Evolutionary conservation across 192 early-diverging fungal species (phyloP).

Genomic region (Coemansia sp.): DNA sequence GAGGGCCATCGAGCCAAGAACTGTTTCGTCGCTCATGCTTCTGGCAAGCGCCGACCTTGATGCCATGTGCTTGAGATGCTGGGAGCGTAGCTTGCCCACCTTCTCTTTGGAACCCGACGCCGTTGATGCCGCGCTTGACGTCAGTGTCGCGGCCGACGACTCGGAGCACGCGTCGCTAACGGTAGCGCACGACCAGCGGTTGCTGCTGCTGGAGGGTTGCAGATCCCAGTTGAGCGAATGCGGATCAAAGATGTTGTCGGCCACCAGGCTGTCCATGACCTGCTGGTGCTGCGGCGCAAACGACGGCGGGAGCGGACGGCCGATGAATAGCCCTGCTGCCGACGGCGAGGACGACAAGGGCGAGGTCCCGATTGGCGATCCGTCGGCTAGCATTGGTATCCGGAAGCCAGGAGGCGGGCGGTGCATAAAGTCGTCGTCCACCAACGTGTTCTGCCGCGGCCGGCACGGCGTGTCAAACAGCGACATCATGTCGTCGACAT

Average conservation of each 20-base stretch:
- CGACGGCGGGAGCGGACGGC: slow-evolving; percentile 21
- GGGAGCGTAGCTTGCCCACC: too few species aligned
- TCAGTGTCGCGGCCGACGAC: slow-evolving; percentile 39
- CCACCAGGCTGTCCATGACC: slow-evolving; percentile 22
- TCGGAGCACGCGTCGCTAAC: slow-evolving; percentile 28
- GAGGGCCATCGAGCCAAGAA: background rate
- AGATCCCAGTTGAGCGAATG: slow-evolving; percentile 8
- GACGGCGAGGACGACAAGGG: too few species aligned
- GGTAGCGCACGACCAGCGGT: slow-evolving; percentile 23
- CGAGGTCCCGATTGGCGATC: too few species aligned
- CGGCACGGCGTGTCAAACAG: slow-evolving; percentile 41
- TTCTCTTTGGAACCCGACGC: background rate
- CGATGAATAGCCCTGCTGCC: background rate
- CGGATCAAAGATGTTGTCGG: slow-evolving; percentile 15
- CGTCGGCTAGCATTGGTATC: slow-evolving; percentile 6
- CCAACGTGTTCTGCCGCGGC: slow-evolving; percentile 46
- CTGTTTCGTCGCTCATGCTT: too few species aligned
- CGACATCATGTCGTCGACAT: slow-evolving; percentile 4
- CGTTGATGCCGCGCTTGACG: slow-evolving; percentile 3
- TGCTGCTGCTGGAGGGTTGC: slow-evolving; percentile 1
- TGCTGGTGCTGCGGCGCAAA: slow-evolving; percentile 39
- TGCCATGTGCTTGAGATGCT: background rate
- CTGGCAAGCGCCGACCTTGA: too few species aligned
- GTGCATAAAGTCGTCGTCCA: slow-evolving; percentile 30
- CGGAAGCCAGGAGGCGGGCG: slow-evolving; percentile 33